phyloP scores from a whole-genome alignment of 1,284 basidiomycete species.

The Heterobasidion irregulare region DNA sequence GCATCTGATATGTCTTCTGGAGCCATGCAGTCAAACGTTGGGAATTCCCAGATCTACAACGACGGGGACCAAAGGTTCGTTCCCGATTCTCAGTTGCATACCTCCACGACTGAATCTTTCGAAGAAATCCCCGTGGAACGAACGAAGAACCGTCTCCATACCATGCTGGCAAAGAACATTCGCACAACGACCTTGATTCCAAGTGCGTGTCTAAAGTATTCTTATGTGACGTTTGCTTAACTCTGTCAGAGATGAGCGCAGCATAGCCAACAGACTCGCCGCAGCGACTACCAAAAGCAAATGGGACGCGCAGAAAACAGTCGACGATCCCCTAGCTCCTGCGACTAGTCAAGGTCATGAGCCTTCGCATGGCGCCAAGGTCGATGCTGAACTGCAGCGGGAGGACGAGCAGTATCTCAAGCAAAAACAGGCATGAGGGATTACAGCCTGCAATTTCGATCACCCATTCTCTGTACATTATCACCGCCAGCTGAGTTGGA shows the following conservation, averaged over 20 bases:
- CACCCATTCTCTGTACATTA: neutral
- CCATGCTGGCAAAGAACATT: constrained; percentile 21
- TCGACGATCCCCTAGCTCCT: constrained; percentile 32
- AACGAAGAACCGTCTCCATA: constrained; percentile 7
- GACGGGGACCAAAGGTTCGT: constrained; percentile 32
- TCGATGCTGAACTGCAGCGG: constrained; percentile 47
- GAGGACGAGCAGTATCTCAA: constrained; percentile 41
- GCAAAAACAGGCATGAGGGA: constrained; percentile 27
- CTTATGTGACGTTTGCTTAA: neutral
- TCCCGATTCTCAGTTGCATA: neutral
- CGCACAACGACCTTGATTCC: constrained; percentile 29
- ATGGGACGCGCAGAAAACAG: constrained; percentile 14
- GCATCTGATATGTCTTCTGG: constrained; percentile 15
- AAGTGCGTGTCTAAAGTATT: constrained; percentile 21
- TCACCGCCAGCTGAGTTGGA: no score
- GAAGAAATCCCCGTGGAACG: constrained; percentile 2
- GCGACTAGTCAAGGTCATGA: constrained; percentile 47
- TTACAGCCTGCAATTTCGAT: neutral
- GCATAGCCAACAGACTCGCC: constrained; percentile 27
- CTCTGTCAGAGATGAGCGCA: constrained; percentile 28
- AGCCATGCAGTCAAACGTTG: constrained; percentile 39
- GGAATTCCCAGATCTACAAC: constrained; percentile 34
- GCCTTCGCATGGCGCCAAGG: constrained; percentile 50
- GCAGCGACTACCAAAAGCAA: constrained; percentile 24
- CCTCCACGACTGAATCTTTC: neutral